phyloP scores from a whole-genome alignment of 345 rosid genomes.

The Aegle marmelos region DNA sequence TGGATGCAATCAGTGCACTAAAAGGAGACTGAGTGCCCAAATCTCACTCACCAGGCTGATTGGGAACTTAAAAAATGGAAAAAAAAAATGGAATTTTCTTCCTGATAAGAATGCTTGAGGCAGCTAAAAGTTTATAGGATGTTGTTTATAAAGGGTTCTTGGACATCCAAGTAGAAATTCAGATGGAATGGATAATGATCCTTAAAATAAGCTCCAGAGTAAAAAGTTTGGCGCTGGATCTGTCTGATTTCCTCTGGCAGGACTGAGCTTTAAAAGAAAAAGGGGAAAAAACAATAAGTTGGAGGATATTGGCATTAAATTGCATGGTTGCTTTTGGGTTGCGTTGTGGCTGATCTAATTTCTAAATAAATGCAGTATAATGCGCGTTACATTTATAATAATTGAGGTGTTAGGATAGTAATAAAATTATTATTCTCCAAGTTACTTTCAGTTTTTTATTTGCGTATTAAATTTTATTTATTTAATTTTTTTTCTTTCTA shows the following conservation, averaged over 20 bases:
- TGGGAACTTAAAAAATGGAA: not conserved
- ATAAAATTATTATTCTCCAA: not conserved
- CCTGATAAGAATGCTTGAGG: not conserved
- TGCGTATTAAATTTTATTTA: not conserved
- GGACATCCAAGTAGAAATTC: not conserved
- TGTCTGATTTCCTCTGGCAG: not conserved
- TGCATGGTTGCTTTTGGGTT: not conserved
- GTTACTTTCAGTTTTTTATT: not conserved
- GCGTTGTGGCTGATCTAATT: not conserved
- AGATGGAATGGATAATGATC: not conserved
- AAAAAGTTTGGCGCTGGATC: not conserved
- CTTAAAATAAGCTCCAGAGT: not conserved
- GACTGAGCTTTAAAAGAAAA: not conserved
- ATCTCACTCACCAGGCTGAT: not conserved
- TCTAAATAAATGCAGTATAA: not conserved
- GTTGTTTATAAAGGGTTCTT: not conserved
- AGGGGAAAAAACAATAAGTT: not conserved
- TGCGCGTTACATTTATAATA: not conserved
- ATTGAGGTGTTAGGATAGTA: not conserved
- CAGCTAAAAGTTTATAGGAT: not conserved
- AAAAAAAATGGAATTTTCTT: not conserved
- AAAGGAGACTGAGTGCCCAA: not conserved
- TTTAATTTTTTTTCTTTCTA: not conserved
- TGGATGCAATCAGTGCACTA: not conserved
- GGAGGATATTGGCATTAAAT: not conserved